phyloP scores from a whole-genome alignment of 2,329 filamentous ascomycete species.

The Epichloe baconii region DNA sequence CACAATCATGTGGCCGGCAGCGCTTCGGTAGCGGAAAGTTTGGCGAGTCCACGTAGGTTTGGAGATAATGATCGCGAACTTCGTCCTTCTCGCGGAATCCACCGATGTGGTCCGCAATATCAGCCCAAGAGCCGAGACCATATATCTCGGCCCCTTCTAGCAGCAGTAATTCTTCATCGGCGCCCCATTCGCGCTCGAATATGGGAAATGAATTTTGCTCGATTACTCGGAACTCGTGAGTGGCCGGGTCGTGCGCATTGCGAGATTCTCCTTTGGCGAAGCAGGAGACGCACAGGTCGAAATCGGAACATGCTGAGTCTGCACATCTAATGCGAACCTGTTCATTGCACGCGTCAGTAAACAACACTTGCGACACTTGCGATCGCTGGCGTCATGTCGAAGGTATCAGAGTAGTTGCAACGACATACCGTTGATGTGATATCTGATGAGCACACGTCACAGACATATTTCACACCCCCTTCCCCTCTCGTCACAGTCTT shows the following conservation, averaged over 20 bases:
- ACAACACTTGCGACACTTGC: neutral
- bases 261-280: constrained; percentile 73
- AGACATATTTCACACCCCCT: constrained; percentile 88
- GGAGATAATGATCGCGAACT: constrained; percentile 85
- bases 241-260: constrained; percentile 73
- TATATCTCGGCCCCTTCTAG: constrained; percentile 94
- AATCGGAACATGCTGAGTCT: constrained; percentile 71
- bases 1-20: constrained; percentile 70
- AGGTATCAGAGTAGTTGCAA: constrained; percentile 1
- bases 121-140: constrained; percentile 90
- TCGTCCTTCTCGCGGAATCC: constrained; percentile 92
- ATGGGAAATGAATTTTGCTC: constrained; percentile 98
- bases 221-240: constrained; percentile 84
- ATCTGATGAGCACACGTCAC: constrained; percentile 91
- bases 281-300: constrained; percentile 92
- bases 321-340: constrained; percentile 93
- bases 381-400: neutral
- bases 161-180: constrained; percentile 88
- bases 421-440: constrained; percentile 83
- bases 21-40: constrained; percentile 78
- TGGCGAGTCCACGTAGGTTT: constrained; percentile 72
- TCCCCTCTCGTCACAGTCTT: constrained; percentile 80
- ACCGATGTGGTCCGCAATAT: constrained; percentile 95
- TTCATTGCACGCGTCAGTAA: constrained; percentile 8
- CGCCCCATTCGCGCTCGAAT: constrained; percentile 88